Evolutionary conservation across 768 basidiomycete genomes (phyloP), one percentile per base, ranked within the genome.

Genomic region (Lentinula detonsa): DNA sequence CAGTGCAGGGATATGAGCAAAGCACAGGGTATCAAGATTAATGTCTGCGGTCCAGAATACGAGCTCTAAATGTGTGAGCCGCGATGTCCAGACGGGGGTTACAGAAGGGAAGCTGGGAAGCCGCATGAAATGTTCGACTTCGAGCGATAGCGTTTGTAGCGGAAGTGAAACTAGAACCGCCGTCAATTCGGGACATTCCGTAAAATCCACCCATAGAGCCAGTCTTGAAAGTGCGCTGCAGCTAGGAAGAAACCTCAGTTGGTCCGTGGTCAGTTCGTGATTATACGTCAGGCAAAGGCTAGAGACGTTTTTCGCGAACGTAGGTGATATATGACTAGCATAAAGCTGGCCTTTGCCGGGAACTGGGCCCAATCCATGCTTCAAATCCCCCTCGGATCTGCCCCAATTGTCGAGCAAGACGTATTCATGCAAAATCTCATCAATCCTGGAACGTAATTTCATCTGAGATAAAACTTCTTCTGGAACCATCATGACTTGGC

Each of bases 241-340:
- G 33, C 8, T 10, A 23, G 49, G 49, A 52, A 60, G 9, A 42
- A 28, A 35, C 33, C 35, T 21, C 28, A 60, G 10, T 16, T 60
- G 45, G 5, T 60, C 59, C 50, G 18, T 21, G 15, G 40, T 18
- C 6, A 60, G 35, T 39, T 60, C 16, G 15, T 60, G 59, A 28
- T 60, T 50, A 33, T 60, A 60, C 2, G 59, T 60, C 35, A 60
- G 33, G 23, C 59, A 60, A 40, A 60, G 59, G 37, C 59, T 60
- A 16, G 59, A 60, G 21, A 51, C 48, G 31, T 52, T 46, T 33
- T 60, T 60, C 5, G 59, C 33, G 51, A 49, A 40, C 28, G n/a
- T 7, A n/a, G 57, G 33, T 0, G 57, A 59, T 49, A 59, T 16
- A 3, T 48, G 23, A 16, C 57, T 35, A 48, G 57, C 45, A 59